A percentile compares a stretch with the other conserved stretches of the same genome.
Evolutionary conservation across 2,329 filamentous ascomycete genomes (phyloP).

Genomic region (Rhynchosporium graminicola): DNA sequence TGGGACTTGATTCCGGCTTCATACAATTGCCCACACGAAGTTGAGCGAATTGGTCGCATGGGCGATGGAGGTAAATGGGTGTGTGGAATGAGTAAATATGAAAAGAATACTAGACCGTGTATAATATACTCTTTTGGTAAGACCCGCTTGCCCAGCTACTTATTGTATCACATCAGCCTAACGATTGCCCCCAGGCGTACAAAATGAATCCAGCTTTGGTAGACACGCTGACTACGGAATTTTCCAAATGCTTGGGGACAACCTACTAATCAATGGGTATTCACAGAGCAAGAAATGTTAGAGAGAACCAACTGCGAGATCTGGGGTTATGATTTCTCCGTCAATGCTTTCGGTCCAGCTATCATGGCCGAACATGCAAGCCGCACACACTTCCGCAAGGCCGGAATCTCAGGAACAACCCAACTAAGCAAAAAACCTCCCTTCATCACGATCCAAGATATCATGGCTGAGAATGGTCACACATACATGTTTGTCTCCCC

Average conservation of each 20-base stretch:
- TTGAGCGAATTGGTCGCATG: slow-evolving; percentile 43
- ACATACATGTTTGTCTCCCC: slow-evolving; percentile 35
- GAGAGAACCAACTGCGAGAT: slow-evolving; percentile 43
- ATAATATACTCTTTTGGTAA: slow-evolving; percentile 44
- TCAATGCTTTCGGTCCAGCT: slow-evolving; percentile 41
- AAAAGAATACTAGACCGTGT: slow-evolving; percentile 36
- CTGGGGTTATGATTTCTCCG: slow-evolving; percentile 46
- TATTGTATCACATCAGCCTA: background rate
- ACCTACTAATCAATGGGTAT: background rate
- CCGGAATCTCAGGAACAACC: slow-evolving; percentile 39
- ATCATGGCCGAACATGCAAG: slow-evolving; percentile 29
- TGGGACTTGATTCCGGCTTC: slow-evolving; percentile 45
- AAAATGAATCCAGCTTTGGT: slow-evolving; percentile 43
- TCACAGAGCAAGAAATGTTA: slow-evolving; percentile 42
- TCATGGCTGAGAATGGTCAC: slow-evolving; percentile 45
- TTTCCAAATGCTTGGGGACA: background rate
- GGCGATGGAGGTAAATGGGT: slow-evolving; percentile 47
- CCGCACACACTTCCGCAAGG: slow-evolving; percentile 41
- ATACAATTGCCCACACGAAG: slow-evolving; percentile 44
- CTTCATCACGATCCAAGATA: slow-evolving; percentile 42
- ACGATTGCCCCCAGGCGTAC: slow-evolving; percentile 16
- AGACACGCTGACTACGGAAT: slow-evolving; percentile 9
- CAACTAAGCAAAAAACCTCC: slow-evolving; percentile 33
- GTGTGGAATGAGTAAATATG: slow-evolving; percentile 44
- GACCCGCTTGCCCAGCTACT: background rate